Percentiles rank a stretch among this genome's conserved stretches.
phyloP scores from a whole-genome alignment of 176 grass and related monocot species.

The Ananas comosus region DNA sequence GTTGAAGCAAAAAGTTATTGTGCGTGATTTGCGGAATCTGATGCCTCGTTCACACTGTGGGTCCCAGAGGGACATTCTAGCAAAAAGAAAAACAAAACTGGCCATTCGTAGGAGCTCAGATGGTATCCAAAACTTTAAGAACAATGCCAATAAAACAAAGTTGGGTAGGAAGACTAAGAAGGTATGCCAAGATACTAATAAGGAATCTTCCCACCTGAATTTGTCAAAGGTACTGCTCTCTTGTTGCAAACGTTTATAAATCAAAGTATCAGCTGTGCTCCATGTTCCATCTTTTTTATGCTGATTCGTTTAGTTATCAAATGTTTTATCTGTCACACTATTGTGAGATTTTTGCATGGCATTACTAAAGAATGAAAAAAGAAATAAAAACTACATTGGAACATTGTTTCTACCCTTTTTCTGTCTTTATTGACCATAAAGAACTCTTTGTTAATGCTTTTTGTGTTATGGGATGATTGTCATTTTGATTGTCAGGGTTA shows the following conservation, averaged over 20 bases:
- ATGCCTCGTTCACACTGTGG: not conserved
- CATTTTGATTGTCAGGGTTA: too few relatives aligned
- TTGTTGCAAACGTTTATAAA: not conserved
- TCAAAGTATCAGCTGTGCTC: too few relatives aligned
- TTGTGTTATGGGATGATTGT: too few relatives aligned
- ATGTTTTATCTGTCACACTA: not conserved
- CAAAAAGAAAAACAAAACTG: slow-evolving; percentile 24
- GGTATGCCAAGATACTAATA: slow-evolving; percentile 1
- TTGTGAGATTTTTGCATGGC: not conserved
- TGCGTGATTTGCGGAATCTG: not conserved
- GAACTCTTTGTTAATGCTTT: too few relatives aligned
- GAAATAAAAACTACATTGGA: too few relatives aligned
- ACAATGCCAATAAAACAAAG: slow-evolving; percentile 16
- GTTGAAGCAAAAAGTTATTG: not conserved
- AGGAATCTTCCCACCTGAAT: slow-evolving; percentile 15
- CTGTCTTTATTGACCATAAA: too few relatives aligned
- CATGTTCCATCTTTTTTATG: not conserved
- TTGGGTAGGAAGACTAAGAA: slow-evolving; percentile 17
- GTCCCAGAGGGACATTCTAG: slow-evolving; percentile 17
- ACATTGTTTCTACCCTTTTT: too few relatives aligned
- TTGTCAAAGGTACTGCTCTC: slow-evolving; percentile 18
- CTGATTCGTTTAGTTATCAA: not conserved
- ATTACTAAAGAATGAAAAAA: too few relatives aligned
- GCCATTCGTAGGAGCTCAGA: slow-evolving; percentile 9
- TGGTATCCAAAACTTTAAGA: slow-evolving; percentile 9